phyloP scores from a whole-genome alignment of 1,139 yeast genomes.

The Kodamaea arcana region DNA sequence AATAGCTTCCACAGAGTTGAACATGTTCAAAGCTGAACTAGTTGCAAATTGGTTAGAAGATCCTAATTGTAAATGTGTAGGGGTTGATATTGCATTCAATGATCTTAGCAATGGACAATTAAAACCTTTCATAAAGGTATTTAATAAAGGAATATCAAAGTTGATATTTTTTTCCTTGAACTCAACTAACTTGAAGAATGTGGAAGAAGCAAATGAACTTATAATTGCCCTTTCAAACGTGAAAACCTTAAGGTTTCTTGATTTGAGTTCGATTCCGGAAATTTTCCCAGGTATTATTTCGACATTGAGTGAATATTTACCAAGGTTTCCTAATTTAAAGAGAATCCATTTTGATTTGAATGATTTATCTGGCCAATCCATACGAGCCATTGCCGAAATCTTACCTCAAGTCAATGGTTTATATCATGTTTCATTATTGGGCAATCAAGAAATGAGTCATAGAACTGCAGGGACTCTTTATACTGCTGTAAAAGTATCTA shows the following conservation, averaged over 20 bases:
- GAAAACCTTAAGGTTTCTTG: constrained; percentile 64
- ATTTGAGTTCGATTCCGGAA: constrained; percentile 68
- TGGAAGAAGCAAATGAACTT: constrained; percentile 52
- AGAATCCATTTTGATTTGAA: constrained; percentile 78
- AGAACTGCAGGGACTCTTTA: constrained; percentile 66
- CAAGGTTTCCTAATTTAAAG: constrained; percentile 59
- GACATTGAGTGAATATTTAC: constrained; percentile 57
- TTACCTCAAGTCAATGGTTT: constrained; percentile 66
- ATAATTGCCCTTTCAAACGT: constrained; percentile 49
- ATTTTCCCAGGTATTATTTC: constrained; percentile 72
- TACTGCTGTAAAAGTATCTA: constrained; percentile 64
- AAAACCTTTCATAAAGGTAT: constrained; percentile 44
- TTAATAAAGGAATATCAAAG: constrained; percentile 32
- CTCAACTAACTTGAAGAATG: constrained; percentile 54
- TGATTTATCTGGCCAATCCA: constrained; percentile 57
- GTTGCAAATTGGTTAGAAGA: constrained; percentile 62
- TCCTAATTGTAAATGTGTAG: constrained; percentile 57
- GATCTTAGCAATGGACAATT: constrained; percentile 57
- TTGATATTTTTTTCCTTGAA: constrained; percentile 66
- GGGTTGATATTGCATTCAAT: constrained; percentile 83
- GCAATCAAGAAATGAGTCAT: constrained; percentile 52
- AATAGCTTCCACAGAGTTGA: constrained; percentile 67
- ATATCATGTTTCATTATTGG: constrained; percentile 72
- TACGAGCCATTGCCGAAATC: constrained; percentile 65
- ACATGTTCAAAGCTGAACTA: constrained; percentile 49